Base-by-base conservation (phyloP, 257 asterid genomes). In the Fraxinus quadrangulata region DNA sequence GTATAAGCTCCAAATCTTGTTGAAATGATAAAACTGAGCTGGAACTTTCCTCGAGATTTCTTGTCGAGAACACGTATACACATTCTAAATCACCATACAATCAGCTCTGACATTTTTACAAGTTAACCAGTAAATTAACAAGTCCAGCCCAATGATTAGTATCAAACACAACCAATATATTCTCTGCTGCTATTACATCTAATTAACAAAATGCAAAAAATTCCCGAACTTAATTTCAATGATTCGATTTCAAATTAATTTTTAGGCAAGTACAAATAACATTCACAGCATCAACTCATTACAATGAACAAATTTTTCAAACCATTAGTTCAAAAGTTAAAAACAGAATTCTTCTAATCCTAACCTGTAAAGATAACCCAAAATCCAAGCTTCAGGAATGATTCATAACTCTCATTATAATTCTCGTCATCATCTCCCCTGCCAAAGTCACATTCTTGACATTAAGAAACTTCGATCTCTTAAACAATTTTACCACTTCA, bases 381-480 rank as follows among this genome's bases (percentile, higher is more conserved):
- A 40, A 36, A 17, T 6, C 37, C 3, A 5, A 51, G 63, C 33
- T 59, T 83, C 76, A 80, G 23, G 68, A 68, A 6, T 72, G 30
- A 28, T 78, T 78, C 67, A 70, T 77, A 36, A 92, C 90, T 79
- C 75, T 81, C 94, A 92, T 77, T n/a, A 92, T 74, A 54, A 94
- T 87, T 77, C 82, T 78, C 0, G 97, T 92, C 88, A 88, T 88
- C 36, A 70, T 83, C 81, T 91, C 95, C 75, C 97, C 97, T 3
- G 86, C 92, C 75, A 89, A 76, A 73, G 82, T 84, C 82, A 90
- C 87, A 82, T 87, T 90, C 81, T 73, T 86, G 5, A 87, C 87
- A 49, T 71, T 87, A 65, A 92, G 65, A 23, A 89, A 86, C 81
- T 70, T 72, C 7, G 99, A 92, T 76, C 85, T 90, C 73, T 40